Evolutionary conservation across 1,284 basidiomycete species (phyloP).

Genomic region (Heliocybe sulcata): DNA sequence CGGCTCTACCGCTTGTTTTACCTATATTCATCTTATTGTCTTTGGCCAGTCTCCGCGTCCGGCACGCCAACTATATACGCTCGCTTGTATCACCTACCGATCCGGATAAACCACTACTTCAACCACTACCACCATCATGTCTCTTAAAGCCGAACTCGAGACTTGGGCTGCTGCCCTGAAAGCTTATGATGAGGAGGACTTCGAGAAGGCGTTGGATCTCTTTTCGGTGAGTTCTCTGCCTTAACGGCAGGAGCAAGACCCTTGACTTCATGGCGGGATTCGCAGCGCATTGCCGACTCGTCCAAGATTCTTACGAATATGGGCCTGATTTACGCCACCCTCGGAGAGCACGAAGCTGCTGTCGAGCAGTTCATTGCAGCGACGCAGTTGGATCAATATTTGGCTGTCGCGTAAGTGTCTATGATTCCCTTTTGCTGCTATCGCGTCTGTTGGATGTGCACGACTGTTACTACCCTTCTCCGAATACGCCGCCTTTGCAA

Average conservation of each 20-base stretch:
- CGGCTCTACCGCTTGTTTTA: conserved; percentile 12
- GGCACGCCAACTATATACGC: conserved; percentile 28
- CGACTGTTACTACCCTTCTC: background rate
- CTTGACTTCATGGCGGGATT: background rate
- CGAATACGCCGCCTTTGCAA: too few relatives aligned
- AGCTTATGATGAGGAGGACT: conserved; percentile 81
- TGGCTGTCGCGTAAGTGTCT: conserved; percentile 74
- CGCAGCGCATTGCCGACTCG: conserved; percentile 69
- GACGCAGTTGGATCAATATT: conserved; percentile 69
- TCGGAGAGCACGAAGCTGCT: conserved; percentile 80
- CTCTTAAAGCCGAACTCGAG: conserved; percentile 82
- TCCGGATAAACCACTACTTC: conserved; percentile 2
- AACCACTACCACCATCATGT: conserved; percentile 37
- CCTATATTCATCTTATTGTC: conserved; percentile 8
- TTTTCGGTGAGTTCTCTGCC: conserved; percentile 51
- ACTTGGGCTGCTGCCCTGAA: conserved; percentile 80
- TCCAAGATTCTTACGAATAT: conserved; percentile 89
- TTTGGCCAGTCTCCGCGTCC: conserved; percentile 26
- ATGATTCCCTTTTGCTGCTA: conserved; percentile 3
- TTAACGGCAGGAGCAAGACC: background rate
- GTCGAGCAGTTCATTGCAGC: conserved; percentile 75
- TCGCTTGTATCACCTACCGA: conserved; percentile 7
- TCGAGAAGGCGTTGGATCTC: conserved; percentile 61
- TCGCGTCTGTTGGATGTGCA: conserved; percentile 1
- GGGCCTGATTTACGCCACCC: conserved; percentile 83